Base-by-base conservation (phyloP, 2,329 filamentous ascomycete species). In the Exophiala lecanii-corni region DNA sequence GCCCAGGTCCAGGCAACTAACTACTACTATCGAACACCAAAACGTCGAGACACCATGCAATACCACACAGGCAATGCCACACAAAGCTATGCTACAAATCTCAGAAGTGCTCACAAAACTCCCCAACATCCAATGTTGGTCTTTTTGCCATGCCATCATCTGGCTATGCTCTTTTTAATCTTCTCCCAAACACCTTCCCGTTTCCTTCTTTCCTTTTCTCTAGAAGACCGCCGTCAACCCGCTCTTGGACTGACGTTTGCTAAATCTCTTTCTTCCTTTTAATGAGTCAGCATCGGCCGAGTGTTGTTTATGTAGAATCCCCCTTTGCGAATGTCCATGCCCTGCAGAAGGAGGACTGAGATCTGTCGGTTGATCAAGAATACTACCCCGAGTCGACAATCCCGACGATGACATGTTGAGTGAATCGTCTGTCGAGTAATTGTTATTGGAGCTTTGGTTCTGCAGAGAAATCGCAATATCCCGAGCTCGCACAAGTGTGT, bases 191-290 rank as follows among this genome's bases (percentile, higher is more conserved):
- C 25, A 45, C 45, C 40, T 45, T 41, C 49, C 44, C 43, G 39
- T 41, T 44, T 36, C 36, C 17, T 15, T 20, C 45, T 16, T 12
- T 26, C 7, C 7, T 26, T 12, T 26, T 12, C 7, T 26, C 23
- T 26, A 49, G 61, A 96, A 95, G 38, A 87, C 85, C 36, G 89
- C 85, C 19, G 88, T 88, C 36, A 95, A 76, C n/a, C 91, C 89
- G 63, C 88, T 95, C 68, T 94, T 94, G 12, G 86, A 94, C 67
- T 95, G 88, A 55, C 91, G 76, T 67, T 92, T 92, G 68, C 89
- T 95, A 66, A 96, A 97, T 36, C 78, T 66, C 59, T 80, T 81
- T 54, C 73, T 71, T 36, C 74, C 74, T 60, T 78, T 79, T 12
- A 74, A 57, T n/a, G 73, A 75, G 39, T 76, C 74, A 36, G 65